These are phyloP conservation scores for Yamadazyma songkhlaensis DNA, from an alignment of 1,139 yeast species.

Conservation along the genomic window DNA sequence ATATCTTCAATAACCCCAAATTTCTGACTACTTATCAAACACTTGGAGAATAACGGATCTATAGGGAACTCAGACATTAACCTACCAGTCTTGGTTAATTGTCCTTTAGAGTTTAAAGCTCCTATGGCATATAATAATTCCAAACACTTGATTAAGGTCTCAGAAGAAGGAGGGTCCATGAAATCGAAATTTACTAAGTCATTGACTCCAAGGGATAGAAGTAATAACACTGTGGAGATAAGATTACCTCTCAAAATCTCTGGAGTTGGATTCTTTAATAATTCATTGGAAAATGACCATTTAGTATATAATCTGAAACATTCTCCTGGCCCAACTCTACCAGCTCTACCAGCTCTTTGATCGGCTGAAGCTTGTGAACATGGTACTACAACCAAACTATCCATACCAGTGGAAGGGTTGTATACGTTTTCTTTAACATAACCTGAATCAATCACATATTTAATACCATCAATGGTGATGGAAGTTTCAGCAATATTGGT, in stretches of 20 bases:
- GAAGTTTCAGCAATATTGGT: conserved; percentile 98
- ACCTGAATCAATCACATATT: conserved; percentile 89
- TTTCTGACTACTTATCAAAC: conserved; percentile 60
- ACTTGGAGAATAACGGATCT: conserved; percentile 84
- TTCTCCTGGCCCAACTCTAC: conserved; percentile 94
- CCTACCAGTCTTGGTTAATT: conserved; percentile 73
- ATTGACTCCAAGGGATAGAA: conserved; percentile 78
- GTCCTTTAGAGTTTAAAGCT: conserved; percentile 78
- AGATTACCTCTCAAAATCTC: conserved; percentile 85
- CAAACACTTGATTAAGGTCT: conserved; percentile 69
- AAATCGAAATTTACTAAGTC: conserved; percentile 84
- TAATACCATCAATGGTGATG: conserved; percentile 88
- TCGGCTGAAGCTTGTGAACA: conserved; percentile 94
- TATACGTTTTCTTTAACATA: conserved; percentile 85
- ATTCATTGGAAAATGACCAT: conserved; percentile 76
- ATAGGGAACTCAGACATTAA: conserved; percentile 92
- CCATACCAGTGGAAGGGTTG: conserved; percentile 87
- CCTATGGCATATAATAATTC: conserved; percentile 83
- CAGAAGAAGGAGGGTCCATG: conserved; percentile 79
- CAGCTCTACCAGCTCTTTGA: conserved; percentile 97
- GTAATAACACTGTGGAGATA: conserved; percentile 67
- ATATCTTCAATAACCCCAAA: conserved; percentile 64
- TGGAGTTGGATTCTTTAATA: conserved; percentile 79
- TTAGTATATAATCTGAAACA: conserved; percentile 88
- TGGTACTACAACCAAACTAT: conserved; percentile 76